Conservation (phyloP, 2,329 filamentous ascomycete genomes). For the Rugonectria rugulosa region DNA sequence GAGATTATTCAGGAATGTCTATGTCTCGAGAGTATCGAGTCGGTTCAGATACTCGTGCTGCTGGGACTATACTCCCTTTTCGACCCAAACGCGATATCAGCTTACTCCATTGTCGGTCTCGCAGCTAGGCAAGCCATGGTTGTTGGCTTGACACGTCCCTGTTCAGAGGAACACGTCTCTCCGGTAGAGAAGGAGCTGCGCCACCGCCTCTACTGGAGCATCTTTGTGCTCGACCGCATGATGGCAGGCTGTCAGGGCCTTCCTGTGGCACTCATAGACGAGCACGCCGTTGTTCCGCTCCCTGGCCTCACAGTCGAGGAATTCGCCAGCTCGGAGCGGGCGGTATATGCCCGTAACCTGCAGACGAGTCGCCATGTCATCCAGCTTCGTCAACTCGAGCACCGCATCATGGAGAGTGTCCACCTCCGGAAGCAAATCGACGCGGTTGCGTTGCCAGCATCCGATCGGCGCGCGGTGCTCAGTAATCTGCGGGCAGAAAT, state of each 20-base stretch:
- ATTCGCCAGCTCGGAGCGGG: conserved; percentile 49
- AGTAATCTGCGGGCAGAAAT: conserved; percentile 50
- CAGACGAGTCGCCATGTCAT: conserved; percentile 56
- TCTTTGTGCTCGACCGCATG: conserved; percentile 55
- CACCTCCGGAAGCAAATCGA: conserved; percentile 43
- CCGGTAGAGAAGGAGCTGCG: conserved; percentile 43
- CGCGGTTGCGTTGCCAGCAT: conserved; percentile 39
- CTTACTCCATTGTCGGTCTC: conserved; percentile 51
- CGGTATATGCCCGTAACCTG: conserved; percentile 49
- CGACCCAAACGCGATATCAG: conserved; percentile 49
- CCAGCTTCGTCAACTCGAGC: conserved; percentile 52
- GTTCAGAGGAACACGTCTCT: conserved; percentile 37
- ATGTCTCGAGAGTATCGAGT: conserved; percentile 44
- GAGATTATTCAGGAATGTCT: conserved; percentile 53
- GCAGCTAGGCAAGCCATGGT: conserved; percentile 49
- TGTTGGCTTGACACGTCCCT: conserved; percentile 46
- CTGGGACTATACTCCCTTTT: conserved; percentile 54
- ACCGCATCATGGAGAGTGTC: conserved; percentile 48
- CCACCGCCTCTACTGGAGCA: conserved; percentile 54
- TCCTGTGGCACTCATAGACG: conserved; percentile 49
- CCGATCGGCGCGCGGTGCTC: conserved; percentile 44
- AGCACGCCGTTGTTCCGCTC: conserved; percentile 50
- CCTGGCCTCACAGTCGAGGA: conserved; percentile 55
- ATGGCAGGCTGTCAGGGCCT: conserved; percentile 51
- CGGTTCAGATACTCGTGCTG: conserved; percentile 51